Base-by-base conservation (phyloP, 192 early-diverging fungal species). In the Pecoramyces ruminantium region DNA sequence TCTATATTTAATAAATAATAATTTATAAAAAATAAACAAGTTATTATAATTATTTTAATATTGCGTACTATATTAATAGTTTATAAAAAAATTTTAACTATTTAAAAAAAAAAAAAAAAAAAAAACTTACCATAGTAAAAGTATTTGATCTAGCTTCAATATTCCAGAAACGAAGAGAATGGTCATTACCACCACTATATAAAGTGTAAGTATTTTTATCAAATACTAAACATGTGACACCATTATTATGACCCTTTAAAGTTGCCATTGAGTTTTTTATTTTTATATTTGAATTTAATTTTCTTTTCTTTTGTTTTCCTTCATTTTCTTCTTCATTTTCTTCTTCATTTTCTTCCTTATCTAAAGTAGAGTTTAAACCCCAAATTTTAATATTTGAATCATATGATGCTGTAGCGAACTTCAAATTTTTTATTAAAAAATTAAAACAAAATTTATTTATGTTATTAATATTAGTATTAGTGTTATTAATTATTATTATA, bases 131-230 rank as follows among this genome's bases (percentile, higher is more conserved):
- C 87, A 93, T 95, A 27, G 95, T 94, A 14, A 87, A 82, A 38
- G 91, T 80, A 82, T 95, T 95, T 27, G 91, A 87, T 67, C 91
- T 89, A 30, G 88, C 85, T 42, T 93, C 92, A 58, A 97, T 86
- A 83, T 99, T 95, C 96, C 97, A 99, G 17, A 89, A 85, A 80
- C 96, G 88, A 77, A 97, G 88, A 51, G 95, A 93, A 85, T 99
- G 96, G 88, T 99, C 97, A 92, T 92, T 94, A 81, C 96, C 94
- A 83, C 93, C 95, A 79, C 92, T 92, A 85, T 92, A 97, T 78
- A 98, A 82, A 78, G 87, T 87, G 80, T 90, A 87, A 81, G 87
- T 84, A 38, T 90, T 86, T n/a, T 81, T 83, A 85, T 93, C 90
- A 84, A 94, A 97, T 78, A 84, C 85, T 21, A 96, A 88, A 28